Percentiles rank a stretch among this genome's conserved stretches.
Conservation (phyloP, 2,329 filamentous ascomycete genomes). For the Lecanicillium sp. region DNA sequence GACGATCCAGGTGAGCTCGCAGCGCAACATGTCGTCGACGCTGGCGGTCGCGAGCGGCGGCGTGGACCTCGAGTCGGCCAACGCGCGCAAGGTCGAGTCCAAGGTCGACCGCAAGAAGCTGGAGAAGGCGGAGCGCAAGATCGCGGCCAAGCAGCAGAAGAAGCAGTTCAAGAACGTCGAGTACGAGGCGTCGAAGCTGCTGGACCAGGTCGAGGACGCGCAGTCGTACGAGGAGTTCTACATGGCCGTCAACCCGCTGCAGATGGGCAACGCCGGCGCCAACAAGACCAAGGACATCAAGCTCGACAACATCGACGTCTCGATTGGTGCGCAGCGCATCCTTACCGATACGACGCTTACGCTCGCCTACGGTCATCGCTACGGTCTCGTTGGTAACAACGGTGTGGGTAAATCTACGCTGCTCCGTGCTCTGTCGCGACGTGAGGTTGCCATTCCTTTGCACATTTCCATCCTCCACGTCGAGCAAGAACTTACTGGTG, state of each 20-base stretch:
- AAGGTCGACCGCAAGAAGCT: slow-evolving; percentile 98
- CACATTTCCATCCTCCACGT: slow-evolving; percentile 99
- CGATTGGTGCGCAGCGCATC: slow-evolving; percentile 83
- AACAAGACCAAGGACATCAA: slow-evolving; percentile 99
- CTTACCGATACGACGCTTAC: slow-evolving; percentile 86
- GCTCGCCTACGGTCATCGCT: slow-evolving; percentile 84
- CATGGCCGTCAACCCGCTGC: slow-evolving; percentile 97
- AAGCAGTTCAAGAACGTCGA: slow-evolving; percentile 98
- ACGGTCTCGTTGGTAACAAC: slow-evolving; percentile 97
- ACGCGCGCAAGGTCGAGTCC: slow-evolving; percentile 89
- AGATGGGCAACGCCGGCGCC: slow-evolving; percentile 64
- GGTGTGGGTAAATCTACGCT: slow-evolving; percentile 98
- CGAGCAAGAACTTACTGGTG: slow-evolving; percentile 94
- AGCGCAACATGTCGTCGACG: slow-evolving; percentile 94
- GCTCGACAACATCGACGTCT: slow-evolving; percentile 90
- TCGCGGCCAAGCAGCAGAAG: slow-evolving; percentile 96
- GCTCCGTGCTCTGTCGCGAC: slow-evolving; percentile 79
- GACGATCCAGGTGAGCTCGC: slow-evolving; percentile 87
- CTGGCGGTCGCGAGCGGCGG: slow-evolving; percentile 76
- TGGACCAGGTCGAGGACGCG: slow-evolving; percentile 74
- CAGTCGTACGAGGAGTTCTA: slow-evolving; percentile 99
- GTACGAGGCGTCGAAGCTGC: slow-evolving; percentile 87
- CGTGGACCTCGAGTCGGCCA: slow-evolving; percentile 91
- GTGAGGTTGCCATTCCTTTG: slow-evolving; percentile 91
- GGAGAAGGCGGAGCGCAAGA: slow-evolving; percentile 96